Conservation (phyloP, 2,329 filamentous ascomycete genomes). For the Neopestalotiopsis rosae region DNA sequence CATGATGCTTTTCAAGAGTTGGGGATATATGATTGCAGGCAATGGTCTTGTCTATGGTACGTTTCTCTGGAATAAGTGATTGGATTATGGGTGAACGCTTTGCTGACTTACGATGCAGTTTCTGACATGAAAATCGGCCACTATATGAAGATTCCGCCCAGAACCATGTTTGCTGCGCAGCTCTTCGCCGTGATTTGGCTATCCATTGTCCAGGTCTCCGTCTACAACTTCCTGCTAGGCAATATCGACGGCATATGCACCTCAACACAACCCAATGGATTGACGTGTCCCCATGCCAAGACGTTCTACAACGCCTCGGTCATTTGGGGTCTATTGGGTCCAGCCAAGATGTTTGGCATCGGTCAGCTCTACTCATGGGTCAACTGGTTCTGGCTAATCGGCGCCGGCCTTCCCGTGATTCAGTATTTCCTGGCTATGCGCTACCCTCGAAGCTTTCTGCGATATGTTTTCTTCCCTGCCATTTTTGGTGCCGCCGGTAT, state of each 20-base stretch:
- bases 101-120: constrained; percentile 22
- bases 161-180: constrained; percentile 53
- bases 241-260: constrained; percentile 61
- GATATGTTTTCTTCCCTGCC: constrained; percentile 58
- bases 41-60: constrained; percentile 50
- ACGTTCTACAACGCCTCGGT: constrained; percentile 67
- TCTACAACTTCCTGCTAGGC: constrained; percentile 46
- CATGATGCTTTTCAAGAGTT: constrained; percentile 82
- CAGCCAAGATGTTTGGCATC: constrained; percentile 54
- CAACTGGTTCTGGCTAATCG: constrained; percentile 62
- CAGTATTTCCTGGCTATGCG: constrained; percentile 54
- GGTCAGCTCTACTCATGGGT: constrained; percentile 54
- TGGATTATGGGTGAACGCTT: background rate
- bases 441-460: constrained; percentile 50
- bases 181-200: constrained; percentile 46
- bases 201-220: constrained; percentile 42
- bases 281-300: constrained; percentile 61
- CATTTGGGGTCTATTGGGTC: constrained; percentile 67
- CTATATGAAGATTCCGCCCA: constrained; percentile 59
- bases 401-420: constrained; percentile 50
- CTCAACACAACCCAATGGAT: constrained; percentile 50
- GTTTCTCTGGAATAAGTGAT: background rate
- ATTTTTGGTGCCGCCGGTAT: constrained; percentile 56
- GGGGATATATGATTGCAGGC: constrained; percentile 50
- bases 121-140: constrained; percentile 58